Evolutionary conservation across 805 yeast genomes (phyloP).

Genomic region (Pichia sporocuriosa): DNA sequence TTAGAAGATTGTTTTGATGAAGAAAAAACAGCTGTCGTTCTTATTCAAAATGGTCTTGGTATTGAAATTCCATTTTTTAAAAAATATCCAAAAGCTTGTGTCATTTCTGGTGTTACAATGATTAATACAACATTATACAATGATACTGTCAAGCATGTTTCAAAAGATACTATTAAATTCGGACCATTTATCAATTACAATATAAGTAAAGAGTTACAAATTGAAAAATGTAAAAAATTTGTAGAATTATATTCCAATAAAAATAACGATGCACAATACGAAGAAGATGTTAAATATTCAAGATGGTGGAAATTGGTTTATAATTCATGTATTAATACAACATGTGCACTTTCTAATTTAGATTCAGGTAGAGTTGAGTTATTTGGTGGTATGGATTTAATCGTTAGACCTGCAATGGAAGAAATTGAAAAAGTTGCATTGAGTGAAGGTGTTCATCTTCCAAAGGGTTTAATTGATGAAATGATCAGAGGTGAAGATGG

Average conservation of each 20-base stretch:
- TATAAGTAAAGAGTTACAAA: constrained; percentile 20
- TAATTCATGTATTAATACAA: constrained; percentile 40
- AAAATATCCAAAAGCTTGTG: constrained; percentile 28
- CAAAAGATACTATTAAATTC: constrained; percentile 25
- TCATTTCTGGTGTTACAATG: constrained; percentile 34
- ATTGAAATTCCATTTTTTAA: constrained; percentile 29
- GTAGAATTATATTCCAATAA: constrained; percentile 29
- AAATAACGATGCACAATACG: constrained; percentile 23
- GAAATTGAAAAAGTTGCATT: constrained; percentile 39
- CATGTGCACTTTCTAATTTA: constrained; percentile 34
- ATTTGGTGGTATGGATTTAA: constrained; percentile 22
- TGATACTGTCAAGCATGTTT: constrained; percentile 27
- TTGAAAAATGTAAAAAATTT: constrained; percentile 25
- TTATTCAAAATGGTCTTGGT: constrained; percentile 36
- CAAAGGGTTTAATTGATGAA: constrained; percentile 33
- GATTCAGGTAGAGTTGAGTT: constrained; percentile 32
- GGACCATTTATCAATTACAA: constrained; percentile 32
- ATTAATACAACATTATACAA: constrained; percentile 30
- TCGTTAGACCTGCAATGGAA: constrained; percentile 35
- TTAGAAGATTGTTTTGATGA: constrained; percentile 28
- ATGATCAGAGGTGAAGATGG: constrained; percentile 35
- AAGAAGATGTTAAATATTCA: constrained; percentile 31
- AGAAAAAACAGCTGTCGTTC: constrained; percentile 28
- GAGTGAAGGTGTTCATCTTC: constrained; percentile 36
- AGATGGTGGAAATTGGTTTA: constrained; percentile 42